Conservation (phyloP, 169 alveolate species). For the Neospora caninum region DNA sequence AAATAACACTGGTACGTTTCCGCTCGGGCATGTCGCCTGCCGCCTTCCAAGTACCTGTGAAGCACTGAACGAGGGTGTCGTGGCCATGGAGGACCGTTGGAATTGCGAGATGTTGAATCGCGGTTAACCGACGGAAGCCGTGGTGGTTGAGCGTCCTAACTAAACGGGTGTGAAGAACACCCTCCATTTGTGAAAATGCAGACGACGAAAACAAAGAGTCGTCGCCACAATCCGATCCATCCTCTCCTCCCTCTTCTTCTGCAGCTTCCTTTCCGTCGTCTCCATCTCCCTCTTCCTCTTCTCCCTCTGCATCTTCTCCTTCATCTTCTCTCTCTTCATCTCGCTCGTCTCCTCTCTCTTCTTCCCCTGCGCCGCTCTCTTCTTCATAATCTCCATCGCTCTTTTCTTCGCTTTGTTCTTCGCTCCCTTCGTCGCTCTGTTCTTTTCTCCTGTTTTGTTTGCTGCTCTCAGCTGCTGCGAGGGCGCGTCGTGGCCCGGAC, state of each 20-base stretch:
- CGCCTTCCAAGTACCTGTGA: constrained; percentile 92
- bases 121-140: constrained; percentile 73
- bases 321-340: background rate
- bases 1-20: too few relatives aligned
- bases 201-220: constrained; percentile 1
- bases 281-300: background rate
- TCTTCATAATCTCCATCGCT: background rate
- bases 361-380: background rate
- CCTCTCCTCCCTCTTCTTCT: background rate
- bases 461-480: too few relatives aligned
- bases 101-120: constrained; percentile 89
- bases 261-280: background rate
- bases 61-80: constrained; percentile 93
- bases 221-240: background rate
- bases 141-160: constrained; percentile 45
- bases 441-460: too few relatives aligned
- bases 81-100: constrained; percentile 84
- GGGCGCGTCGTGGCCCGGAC: background rate
- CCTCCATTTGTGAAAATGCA: background rate
- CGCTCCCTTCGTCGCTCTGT: background rate
- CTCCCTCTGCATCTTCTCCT: background rate
- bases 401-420: background rate
- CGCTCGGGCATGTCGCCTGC: too few relatives aligned
- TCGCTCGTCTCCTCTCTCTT: background rate
- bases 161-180: constrained; percentile 45